Base-by-base conservation (phyloP, 768 basidiomycete genomes). In the Crassisporium funariophilum region DNA sequence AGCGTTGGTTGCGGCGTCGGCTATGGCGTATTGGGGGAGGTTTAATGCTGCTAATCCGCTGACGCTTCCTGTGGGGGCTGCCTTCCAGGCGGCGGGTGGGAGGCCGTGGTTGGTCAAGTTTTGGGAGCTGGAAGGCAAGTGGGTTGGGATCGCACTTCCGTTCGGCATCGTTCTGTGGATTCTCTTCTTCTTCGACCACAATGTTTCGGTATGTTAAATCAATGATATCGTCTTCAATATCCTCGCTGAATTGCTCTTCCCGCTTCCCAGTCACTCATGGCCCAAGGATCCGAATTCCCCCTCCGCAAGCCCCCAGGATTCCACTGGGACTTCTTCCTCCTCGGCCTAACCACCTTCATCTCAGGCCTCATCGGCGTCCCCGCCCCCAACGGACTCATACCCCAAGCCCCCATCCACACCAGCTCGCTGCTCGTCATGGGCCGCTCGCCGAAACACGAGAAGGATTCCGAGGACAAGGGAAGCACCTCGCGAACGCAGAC, bases 101-200 rank as follows among this genome's bases (percentile, higher is more conserved):
- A 73, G 94, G 46, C 67, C 75, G 6, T 98, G 92, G 95, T 69
- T 97, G 0, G 89, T 97, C 9, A 77, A 63, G 22, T 97, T 95
- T 60, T 97, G 93, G 95, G 69, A 92, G 51, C 72, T 97, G 2
- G 85, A 88, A 15, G 84, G 78, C 0, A 91, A 90, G 67, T 97
- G 91, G 88, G 85, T 95, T 3, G 90, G 85, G 9, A 84, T 91
- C 21, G 90, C 93, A 0, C 72, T 94, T 34, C 94, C 93, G 0
- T 97, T 97, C 57, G 95, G 94, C 2, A 65, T 94, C 33, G 73
- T 93, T 16, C 72, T 98, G 4, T 97, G 90, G 82, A 79, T 95
- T 17, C 69, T 97, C 35, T 95, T 98, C 70, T 94, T 94, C 73
- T 97, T 97, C 55, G 93, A 98, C 53, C 90, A 94, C 54, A 95